Evolutionary conservation across 345 rosid species (phyloP), one percentile per base, ranked within the genome.

Genomic region (Populus simonii): DNA sequence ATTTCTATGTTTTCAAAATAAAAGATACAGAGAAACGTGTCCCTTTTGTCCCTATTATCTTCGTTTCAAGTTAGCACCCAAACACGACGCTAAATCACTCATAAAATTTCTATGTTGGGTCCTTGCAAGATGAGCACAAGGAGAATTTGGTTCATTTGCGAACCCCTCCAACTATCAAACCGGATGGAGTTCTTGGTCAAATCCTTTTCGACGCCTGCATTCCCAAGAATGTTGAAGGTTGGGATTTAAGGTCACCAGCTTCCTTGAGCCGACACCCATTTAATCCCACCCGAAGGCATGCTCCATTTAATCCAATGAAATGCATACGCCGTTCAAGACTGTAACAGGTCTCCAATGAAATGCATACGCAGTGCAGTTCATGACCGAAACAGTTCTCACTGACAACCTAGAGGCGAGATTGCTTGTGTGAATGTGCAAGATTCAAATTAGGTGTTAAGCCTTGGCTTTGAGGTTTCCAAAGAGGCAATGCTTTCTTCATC

Each of bases 121-220:
- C 93, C 38, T 73, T 91, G 66, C 92, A 81, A 77, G 89, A 89
- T 76, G 88, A 85, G 74, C 90, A 81, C n/a, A 86, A 84, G 47
- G 92, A 86, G 84, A 89, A 82, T 33, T 18, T 90, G 84, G 86
- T 93, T 80, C 92, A 83, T 83, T 78, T 93, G 85, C 86, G 89
- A 3, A 80, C 62, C 74, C 81, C 87, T 61, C 92, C 90, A 36
- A 82, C 82, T 72, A 87, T 84, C 35, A 89, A 84, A 41, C 85
- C 94, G 7, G 88, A 88, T 12, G 99, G 99, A 51, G 93, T 93
- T 82, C 94, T 95, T 75, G 98, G 99, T 68, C 96, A 93, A 77
- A 81, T 93, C 66, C 88, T 92, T 72, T 95, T 95, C 3, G 99
- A 95, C 35, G 97, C 83, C 68, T 93, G 94, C 78, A 90, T 93